Evolutionary conservation across 1,284 basidiomycete genomes (phyloP).

Genomic region (Dichomitus squalens): DNA sequence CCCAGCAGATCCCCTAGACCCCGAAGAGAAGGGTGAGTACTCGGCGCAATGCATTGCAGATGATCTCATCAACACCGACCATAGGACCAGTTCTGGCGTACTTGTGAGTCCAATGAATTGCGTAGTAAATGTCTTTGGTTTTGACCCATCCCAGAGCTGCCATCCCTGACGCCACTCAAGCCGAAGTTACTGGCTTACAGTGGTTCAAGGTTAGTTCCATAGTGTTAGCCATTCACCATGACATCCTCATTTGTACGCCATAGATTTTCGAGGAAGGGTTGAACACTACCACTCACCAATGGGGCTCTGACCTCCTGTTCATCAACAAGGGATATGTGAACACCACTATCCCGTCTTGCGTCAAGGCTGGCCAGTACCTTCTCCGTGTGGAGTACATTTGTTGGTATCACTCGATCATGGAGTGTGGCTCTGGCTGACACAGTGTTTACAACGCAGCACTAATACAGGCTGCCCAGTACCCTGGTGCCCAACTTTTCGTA

Average conservation of each 20-base stretch:
- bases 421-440: not conserved
- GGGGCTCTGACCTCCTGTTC: slow-evolving; percentile 52
- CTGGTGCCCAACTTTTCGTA: slow-evolving; percentile 53
- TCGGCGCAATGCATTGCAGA: not conserved
- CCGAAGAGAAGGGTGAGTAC: slow-evolving; percentile 45
- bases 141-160: slow-evolving; percentile 38
- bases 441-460: slow-evolving; percentile 28
- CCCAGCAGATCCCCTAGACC: slow-evolving; percentile 51
- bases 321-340: slow-evolving; percentile 54
- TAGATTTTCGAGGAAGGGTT: slow-evolving; percentile 47
- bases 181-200: slow-evolving; percentile 49
- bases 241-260: not conserved
- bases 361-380: slow-evolving; percentile 51
- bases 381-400: slow-evolving; percentile 56
- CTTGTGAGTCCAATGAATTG: slow-evolving; percentile 46
- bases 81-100: slow-evolving; percentile 55
- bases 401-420: slow-evolving; percentile 20
- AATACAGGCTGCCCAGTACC: slow-evolving; percentile 46
- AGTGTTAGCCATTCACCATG: not conserved
- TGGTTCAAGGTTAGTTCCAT: slow-evolving; percentile 52
- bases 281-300: slow-evolving; percentile 34
- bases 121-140: not conserved
- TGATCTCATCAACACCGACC: not conserved
- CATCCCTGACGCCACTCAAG: slow-evolving; percentile 46
- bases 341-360: slow-evolving; percentile 52